Percentiles rank a stretch among this genome's conserved stretches.
phyloP scores from a whole-genome alignment of 2,329 filamentous ascomycete species.

The Calonectria multiphialidica region DNA sequence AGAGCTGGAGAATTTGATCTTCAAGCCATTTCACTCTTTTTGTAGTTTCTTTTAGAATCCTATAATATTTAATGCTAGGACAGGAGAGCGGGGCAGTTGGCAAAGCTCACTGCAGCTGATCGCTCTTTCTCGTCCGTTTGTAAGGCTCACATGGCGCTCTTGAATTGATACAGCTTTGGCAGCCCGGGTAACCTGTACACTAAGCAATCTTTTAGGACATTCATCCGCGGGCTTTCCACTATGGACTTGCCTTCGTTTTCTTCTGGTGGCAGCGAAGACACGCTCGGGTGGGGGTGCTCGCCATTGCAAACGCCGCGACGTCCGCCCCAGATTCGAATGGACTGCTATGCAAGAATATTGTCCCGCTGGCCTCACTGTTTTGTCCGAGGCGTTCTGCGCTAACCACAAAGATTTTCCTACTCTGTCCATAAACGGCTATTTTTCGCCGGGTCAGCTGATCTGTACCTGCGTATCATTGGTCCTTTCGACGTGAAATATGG shows the following conservation, averaged over 20 bases:
- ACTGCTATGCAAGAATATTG: too few species aligned
- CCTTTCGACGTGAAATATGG: not conserved
- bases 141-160: not conserved
- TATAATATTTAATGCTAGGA: not conserved
- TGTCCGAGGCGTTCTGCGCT: too few species aligned
- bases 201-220: not conserved
- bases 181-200: slow-evolving; percentile 5
- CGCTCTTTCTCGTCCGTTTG: not conserved
- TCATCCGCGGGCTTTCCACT: too few species aligned
- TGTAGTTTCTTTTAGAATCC: not conserved
- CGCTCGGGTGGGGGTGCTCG: not conserved
- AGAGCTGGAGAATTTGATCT: not conserved
- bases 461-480: not conserved
- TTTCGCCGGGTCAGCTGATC: not conserved
- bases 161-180: not conserved
- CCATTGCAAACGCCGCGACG: not conserved
- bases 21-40: slow-evolving; percentile 1
- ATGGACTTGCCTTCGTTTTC: not conserved
- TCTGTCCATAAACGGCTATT: not conserved
- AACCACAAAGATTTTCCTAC: not conserved
- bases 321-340: not conserved
- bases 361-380: too few species aligned
- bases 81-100: too few species aligned
- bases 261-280: slow-evolving; percentile 5
- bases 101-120: not conserved